Evolutionary conservation across 768 basidiomycete species (phyloP).

Genomic region (Cytidiella melzeri): DNA sequence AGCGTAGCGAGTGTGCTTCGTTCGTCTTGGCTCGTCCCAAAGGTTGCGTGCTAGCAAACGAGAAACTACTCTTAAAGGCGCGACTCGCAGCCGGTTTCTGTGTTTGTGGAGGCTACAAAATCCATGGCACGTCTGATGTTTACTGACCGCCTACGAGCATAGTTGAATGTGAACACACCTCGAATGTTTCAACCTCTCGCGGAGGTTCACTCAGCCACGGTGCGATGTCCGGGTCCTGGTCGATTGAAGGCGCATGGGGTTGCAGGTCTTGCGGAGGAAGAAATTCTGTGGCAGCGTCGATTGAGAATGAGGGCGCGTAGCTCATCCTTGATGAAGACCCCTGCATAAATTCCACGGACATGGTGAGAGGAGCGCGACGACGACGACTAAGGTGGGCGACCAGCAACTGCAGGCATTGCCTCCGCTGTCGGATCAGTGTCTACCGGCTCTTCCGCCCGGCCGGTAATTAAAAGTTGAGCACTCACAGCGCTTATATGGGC

Average conservation of each 20-base stretch:
- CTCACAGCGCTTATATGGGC: too few relatives aligned
- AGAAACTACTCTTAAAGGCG: not conserved
- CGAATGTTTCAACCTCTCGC: conserved; percentile 8
- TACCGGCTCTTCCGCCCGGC: too few relatives aligned
- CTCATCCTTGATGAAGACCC: conserved; percentile 3
- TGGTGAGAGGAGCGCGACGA: not conserved
- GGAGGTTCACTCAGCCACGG: conserved; percentile 15
- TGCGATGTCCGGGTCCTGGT: conserved; percentile 13
- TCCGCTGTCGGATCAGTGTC: not conserved
- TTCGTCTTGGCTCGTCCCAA: too few relatives aligned
- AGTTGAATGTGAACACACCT: conserved; percentile 1
- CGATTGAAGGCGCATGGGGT: conserved; percentile 13
- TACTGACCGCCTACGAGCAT: too few relatives aligned
- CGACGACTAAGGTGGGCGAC: conserved; percentile 1
- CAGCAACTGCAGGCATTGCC: conserved; percentile 4
- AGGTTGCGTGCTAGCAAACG: conserved; percentile 9
- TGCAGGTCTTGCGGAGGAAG: conserved; percentile 14
- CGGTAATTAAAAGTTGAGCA: too few relatives aligned
- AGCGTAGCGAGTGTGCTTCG: not conserved
- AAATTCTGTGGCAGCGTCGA: conserved; percentile 8
- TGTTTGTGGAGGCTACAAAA: too few relatives aligned
- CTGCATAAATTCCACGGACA: not conserved
- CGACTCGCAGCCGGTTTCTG: too few relatives aligned
- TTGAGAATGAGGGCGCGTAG: conserved; percentile 7
- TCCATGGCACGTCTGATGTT: too few relatives aligned